Evolutionary conservation across 306 rosid species (phyloP).

Genomic region (Fragaria iinumae): DNA sequence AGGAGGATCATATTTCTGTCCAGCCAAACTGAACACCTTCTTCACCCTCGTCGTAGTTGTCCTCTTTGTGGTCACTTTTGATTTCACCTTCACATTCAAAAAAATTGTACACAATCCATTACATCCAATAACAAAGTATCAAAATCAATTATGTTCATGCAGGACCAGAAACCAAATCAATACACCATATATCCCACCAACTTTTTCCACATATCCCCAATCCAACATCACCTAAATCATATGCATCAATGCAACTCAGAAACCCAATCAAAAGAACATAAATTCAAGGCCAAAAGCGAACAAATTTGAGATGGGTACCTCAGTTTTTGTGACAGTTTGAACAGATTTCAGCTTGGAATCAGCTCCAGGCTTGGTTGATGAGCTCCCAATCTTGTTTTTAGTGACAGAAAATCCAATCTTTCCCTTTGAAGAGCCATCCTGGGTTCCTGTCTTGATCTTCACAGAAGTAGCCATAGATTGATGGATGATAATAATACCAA

Average conservation of each 20-base stretch:
- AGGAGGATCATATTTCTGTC: constrained; percentile 92
- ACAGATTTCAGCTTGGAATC: constrained; percentile 57
- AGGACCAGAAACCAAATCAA: constrained; percentile 7
- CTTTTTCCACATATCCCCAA: not conserved
- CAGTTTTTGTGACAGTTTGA: constrained; percentile 47
- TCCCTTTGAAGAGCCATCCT: constrained; percentile 56
- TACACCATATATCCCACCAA: constrained; percentile 5
- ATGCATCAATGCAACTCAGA: constrained; percentile 4
- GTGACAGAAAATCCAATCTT: constrained; percentile 47
- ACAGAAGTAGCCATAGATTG: constrained; percentile 45
- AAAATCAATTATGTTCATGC: constrained; percentile 4
- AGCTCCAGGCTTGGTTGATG: constrained; percentile 42
- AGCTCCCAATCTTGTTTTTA: constrained; percentile 51
- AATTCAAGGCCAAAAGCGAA: constrained; percentile 8
- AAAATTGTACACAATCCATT: constrained; percentile 19
- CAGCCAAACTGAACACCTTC: constrained; percentile 76
- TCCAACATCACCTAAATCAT: not conserved
- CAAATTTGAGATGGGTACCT: constrained; percentile 46
- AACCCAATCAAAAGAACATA: constrained; percentile 18
- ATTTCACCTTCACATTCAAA: constrained; percentile 62
- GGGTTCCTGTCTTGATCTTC: constrained; percentile 47
- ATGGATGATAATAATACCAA: not conserved
- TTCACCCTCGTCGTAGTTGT: constrained; percentile 52
- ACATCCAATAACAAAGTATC: constrained; percentile 23
- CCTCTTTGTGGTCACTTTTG: constrained; percentile 42